Conservation (phyloP, 2,329 filamentous ascomycete genomes). For the Botryotinia narcissicola region DNA sequence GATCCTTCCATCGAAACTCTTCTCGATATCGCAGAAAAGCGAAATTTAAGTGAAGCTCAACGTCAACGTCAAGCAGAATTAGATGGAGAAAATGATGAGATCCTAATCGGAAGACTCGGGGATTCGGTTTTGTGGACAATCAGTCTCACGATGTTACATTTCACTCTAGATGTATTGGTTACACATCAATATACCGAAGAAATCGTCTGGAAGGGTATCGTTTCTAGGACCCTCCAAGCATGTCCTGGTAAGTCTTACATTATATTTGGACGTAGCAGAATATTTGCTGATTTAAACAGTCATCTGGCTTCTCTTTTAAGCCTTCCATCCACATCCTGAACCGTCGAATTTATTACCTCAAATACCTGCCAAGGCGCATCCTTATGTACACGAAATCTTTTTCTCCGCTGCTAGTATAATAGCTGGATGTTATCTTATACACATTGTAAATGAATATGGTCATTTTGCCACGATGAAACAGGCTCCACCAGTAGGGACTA, state of each 20-base stretch:
- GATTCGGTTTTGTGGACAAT: constrained; percentile 58
- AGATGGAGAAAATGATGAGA: constrained; percentile 33
- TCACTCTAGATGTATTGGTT: constrained; percentile 75
- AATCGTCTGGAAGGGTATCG: constrained; percentile 56
- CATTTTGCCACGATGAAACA: constrained; percentile 92
- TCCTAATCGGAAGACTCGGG: constrained; percentile 35
- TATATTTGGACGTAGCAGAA: neutral
- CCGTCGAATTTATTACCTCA: constrained; percentile 51
- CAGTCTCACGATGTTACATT: constrained; percentile 68
- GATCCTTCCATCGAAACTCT: constrained; percentile 61
- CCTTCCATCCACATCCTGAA: constrained; percentile 40
- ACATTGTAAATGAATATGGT: constrained; percentile 73
- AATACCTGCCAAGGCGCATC: constrained; percentile 48
- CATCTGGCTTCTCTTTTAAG: constrained; percentile 37
- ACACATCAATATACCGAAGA: constrained; percentile 74
- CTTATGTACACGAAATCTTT: constrained; percentile 52
- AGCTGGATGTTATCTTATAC: constrained; percentile 75
- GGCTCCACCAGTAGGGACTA: constrained; percentile 79
- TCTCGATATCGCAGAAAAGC: constrained; percentile 68
- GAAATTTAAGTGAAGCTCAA: constrained; percentile 45
- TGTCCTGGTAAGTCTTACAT: constrained; percentile 47
- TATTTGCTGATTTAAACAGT: constrained; percentile 36
- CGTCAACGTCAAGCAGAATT: constrained; percentile 26
- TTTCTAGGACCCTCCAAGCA: constrained; percentile 51
- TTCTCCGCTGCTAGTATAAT: constrained; percentile 62